phyloP scores from a whole-genome alignment of 352 stramenopile species.

The Pythium insidiosum region DNA sequence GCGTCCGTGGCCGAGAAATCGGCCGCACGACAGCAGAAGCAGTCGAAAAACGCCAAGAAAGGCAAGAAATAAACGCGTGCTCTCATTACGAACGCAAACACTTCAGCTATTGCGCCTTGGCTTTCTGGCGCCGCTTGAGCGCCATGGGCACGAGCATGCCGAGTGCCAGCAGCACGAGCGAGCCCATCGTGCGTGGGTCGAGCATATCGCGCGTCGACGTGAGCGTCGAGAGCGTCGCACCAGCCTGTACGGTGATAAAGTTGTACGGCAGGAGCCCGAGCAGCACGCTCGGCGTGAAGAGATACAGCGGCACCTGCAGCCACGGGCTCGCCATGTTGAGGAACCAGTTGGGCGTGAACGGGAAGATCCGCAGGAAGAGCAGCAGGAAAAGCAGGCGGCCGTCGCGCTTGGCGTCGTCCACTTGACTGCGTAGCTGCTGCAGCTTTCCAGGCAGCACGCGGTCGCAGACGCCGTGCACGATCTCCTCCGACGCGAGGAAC shows the following conservation, averaged over 20 bases:
- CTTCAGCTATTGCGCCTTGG: too few species aligned
- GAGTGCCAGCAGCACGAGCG: conserved; percentile 43
- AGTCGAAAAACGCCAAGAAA: conserved; percentile 43
- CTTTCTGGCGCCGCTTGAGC: conserved; percentile 23
- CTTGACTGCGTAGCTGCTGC: conserved; percentile 32
- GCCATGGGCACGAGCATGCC: conserved; percentile 63
- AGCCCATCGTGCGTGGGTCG: conserved; percentile 43
- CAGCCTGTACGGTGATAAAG: conserved; percentile 72
- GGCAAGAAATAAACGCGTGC: too few species aligned
- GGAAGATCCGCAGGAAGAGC: conserved; percentile 73
- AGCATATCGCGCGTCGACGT: conserved; percentile 56
- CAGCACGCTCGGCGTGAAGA: conserved; percentile 59
- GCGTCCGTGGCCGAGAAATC: conserved; percentile 50
- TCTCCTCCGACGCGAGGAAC: conserved; percentile 42
- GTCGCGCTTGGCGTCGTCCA: conserved; percentile 36
- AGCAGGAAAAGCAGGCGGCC: conserved; percentile 52
- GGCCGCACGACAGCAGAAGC: conserved; percentile 29
- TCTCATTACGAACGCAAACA: too few species aligned
- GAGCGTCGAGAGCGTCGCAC: conserved; percentile 68
- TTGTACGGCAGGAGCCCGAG: conserved; percentile 79
- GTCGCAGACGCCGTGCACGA: conserved; percentile 52
- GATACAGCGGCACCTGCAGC: conserved; percentile 52
- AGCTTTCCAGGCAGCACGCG: conserved; percentile 54
- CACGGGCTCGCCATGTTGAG: conserved; percentile 77
- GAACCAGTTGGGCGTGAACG: conserved; percentile 82